Evolutionary conservation across 371 early-diverging fungal genomes (phyloP).

Genomic region (Rhizopus arrhizus): DNA sequence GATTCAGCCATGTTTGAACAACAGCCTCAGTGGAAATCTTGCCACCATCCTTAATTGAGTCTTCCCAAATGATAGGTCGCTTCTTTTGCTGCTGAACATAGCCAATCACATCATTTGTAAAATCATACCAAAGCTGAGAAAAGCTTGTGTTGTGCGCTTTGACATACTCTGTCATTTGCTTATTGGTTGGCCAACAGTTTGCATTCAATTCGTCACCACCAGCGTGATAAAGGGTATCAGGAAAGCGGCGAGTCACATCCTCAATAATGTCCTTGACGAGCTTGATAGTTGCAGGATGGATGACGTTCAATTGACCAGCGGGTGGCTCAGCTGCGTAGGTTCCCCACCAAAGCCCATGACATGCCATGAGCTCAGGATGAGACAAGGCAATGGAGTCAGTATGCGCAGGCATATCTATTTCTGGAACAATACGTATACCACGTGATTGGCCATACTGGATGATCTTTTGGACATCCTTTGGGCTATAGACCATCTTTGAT

Average conservation of each 20-base stretch:
- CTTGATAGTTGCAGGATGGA: constrained; percentile 54
- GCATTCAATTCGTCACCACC: constrained; percentile 80
- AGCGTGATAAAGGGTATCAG: constrained; percentile 70
- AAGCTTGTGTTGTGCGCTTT: constrained; percentile 24
- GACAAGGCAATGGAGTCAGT: constrained; percentile 51
- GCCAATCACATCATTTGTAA: constrained; percentile 32
- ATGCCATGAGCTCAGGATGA: constrained; percentile 55
- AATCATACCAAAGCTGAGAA: constrained; percentile 37
- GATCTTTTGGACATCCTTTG: constrained; percentile 60
- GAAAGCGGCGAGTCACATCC: constrained; percentile 63
- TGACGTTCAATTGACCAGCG: constrained; percentile 74
- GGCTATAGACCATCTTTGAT: constrained; percentile 56
- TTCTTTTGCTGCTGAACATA: constrained; percentile 37
- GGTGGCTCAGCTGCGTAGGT: constrained; percentile 68
- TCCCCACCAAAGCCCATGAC: constrained; percentile 53
- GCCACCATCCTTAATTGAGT: constrained; percentile 35
- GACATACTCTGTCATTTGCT: constrained; percentile 29
- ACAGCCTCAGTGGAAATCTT: constrained; percentile 44
- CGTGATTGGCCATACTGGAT: constrained; percentile 68
- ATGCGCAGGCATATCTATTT: constrained; percentile 84
- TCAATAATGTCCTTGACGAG: constrained; percentile 65
- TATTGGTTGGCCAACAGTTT: constrained; percentile 60
- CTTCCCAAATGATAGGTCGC: constrained; percentile 55
- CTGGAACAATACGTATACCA: constrained; percentile 78
- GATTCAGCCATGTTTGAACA: constrained; percentile 62